Evolutionary conservation across 495 filamentous ascomycete genomes (phyloP), one percentile per base, ranked within the genome.

Genomic region (Aspergillus asperescens): DNA sequence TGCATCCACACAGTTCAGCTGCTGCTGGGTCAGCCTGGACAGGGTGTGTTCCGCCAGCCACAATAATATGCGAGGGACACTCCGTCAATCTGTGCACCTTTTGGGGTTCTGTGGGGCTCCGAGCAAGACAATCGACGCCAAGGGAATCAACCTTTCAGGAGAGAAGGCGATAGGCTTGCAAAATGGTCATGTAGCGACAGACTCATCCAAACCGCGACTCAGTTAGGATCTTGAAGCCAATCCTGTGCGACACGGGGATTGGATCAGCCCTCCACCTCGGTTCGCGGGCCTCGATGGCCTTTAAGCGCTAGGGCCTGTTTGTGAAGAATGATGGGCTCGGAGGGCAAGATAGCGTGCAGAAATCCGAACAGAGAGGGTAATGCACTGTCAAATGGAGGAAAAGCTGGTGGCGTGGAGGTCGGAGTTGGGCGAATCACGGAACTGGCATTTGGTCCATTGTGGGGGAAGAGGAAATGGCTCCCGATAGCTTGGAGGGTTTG

Each of bases 11-110:
- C 38, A 40, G 15, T 24, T 31, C 42, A 35, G 49, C 53, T 42
- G 39, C 51, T 56, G 39, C 38, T 20, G 42, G 19, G 43, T 34
- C 25, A 51, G 23, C 35, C 19, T 50, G 48, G 22, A 27, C 16
- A 13, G 29, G 37, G 35, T 42, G 23, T 25, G 37, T 34, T 27
- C 51, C 43, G 43, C 44, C 57, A 56, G 49, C 54, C 53, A 56
- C 54, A 40, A n/a, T 13, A 38, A n/a, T 35, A 20, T 5, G 19
- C 18, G 20, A 12, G 20, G 37, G 23, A n/a, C 39, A 15, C 1
- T 3, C 13, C 18, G 37, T 23, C 12, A 42, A 24, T 44, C 22
- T 20, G 31, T 43, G 37, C 28, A 25, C n/a, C n/a, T 34, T 20
- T 8, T 35, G 7, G 41, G 19, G 29, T 43, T 38, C 20, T 53